Evolutionary conservation across 805 yeast species (phyloP).

Genomic region (Lipomyces yamanashiensis): DNA sequence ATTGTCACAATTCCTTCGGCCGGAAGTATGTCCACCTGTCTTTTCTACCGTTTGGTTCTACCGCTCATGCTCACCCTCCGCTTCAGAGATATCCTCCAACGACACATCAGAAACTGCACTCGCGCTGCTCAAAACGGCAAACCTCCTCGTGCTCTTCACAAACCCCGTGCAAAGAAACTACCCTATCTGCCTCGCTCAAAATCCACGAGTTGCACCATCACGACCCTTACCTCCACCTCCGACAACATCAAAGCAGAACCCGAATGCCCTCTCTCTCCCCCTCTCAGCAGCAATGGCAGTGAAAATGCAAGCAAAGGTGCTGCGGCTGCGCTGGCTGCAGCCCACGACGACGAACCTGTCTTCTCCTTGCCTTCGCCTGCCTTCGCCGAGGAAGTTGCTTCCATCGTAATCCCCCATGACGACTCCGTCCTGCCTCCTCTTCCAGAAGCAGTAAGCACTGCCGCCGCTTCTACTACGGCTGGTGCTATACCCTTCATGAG

Average conservation of each 20-base stretch:
- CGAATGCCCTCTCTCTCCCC: slow-evolving; percentile 12
- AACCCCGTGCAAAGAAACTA: slow-evolving; percentile 7
- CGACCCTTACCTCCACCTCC: too few relatives aligned
- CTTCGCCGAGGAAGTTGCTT: slow-evolving; percentile 2
- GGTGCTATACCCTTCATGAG: slow-evolving; percentile 2
- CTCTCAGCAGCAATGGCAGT: slow-evolving; percentile 15
- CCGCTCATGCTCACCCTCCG: background rate
- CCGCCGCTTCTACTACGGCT: background rate
- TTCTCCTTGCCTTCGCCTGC: slow-evolving; percentile 8
- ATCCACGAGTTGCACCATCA: background rate
- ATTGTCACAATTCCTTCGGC: slow-evolving; percentile 29
- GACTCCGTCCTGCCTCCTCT: background rate
- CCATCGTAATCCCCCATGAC: slow-evolving; percentile 9
- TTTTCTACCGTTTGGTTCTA: background rate
- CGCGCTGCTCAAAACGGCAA: slow-evolving; percentile 1
- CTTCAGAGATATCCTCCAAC: slow-evolving; percentile 10
- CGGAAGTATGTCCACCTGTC: slow-evolving; percentile 24
- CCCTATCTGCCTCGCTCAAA: slow-evolving; percentile 6
- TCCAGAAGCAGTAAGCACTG: background rate
- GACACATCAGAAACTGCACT: slow-evolving; percentile 11
- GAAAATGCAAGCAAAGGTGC: slow-evolving; percentile 9
- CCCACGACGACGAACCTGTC: background rate
- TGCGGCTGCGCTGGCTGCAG: slow-evolving; percentile 4
- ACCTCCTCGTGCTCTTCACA: background rate
- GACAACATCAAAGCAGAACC: background rate